Base-by-base conservation (phyloP, 805 yeast species). In the Candida maris region DNA sequence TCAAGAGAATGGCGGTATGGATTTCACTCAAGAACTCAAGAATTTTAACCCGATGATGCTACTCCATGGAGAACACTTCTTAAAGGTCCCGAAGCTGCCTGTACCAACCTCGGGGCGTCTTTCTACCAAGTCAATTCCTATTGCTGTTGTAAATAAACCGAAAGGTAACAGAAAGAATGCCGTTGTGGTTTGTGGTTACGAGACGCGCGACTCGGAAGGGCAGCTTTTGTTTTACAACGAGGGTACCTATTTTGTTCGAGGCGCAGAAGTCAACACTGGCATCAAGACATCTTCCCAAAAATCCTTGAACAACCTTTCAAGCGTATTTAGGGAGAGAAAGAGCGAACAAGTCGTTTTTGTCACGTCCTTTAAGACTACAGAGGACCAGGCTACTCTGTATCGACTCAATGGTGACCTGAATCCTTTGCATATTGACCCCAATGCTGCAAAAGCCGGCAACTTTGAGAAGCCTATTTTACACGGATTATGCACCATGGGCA, bases 371-470 rank as follows among this genome's bases (percentile, higher is more conserved):
- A 63, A 71, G 46, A 84, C 93, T 2, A 57, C 71, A 19, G 68
- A 62, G 28, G 85, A 88, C 59, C 87, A 80, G 61, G 97, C 97
- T 30, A 86, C 95, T 4, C 64, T 89, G 38, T 91, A 91, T 68
- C 77, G 98, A 60, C 70, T 91, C 43, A 81, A 91, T 43, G 97
- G 96, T 37, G 98, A 91, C 68, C 81, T 80, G 62, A 91, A 91
- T 63, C 98, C 98, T 42, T 73, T 91, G 51, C 98, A 89, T 67
- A 81, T 91, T 57, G 97, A 91, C 65, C 97, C 97, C 14, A 70
- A 61, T 20, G 83, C 89, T 64, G 97, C 97, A 12, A 76, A 80
- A 45, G 85, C 85, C 39, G 97, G 91, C 32, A 83, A 82, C 43
- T 91, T 91, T 61, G 79, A 78, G 32, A 66, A 68, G 37, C 98